A percentile compares a stretch with the other conserved stretches of the same genome.
Evolutionary conservation across 2,329 filamentous ascomycete genomes (phyloP).

Genomic region (Neofusicoccum sp.): DNA sequence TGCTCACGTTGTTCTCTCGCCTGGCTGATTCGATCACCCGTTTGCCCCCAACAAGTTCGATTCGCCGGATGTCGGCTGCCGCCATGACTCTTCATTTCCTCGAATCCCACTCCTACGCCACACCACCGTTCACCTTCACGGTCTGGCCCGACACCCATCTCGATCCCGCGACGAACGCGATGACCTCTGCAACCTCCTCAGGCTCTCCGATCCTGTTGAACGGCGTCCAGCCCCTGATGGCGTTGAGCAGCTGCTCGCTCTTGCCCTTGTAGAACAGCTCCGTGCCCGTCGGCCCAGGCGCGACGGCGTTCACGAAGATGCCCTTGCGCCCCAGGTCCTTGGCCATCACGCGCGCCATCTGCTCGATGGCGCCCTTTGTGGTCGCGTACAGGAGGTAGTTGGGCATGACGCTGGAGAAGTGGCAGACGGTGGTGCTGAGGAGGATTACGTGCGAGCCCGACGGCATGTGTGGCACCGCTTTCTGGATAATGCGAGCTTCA

Average conservation of each 20-base stretch:
- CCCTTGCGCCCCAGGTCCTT: slow-evolving; percentile 58
- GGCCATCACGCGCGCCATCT: slow-evolving; percentile 57
- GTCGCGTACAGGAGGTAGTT: slow-evolving; percentile 50
- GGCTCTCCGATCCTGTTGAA: slow-evolving; percentile 26
- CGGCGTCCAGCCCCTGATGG: not conserved
- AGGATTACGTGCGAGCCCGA: slow-evolving; percentile 35
- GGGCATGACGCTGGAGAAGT: slow-evolving; percentile 46
- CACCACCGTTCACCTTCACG: slow-evolving; percentile 33
- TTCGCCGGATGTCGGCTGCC: not conserved
- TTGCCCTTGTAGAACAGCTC: slow-evolving; percentile 43
- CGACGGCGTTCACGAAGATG: slow-evolving; percentile 56
- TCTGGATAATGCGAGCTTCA: slow-evolving; percentile 29
- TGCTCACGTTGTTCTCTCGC: not conserved
- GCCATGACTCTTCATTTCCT: slow-evolving; percentile 1
- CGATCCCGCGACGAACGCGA: slow-evolving; percentile 30
- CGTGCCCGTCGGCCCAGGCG: slow-evolving; percentile 59
- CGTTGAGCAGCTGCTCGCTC: slow-evolving; percentile 50
- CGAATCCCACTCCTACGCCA: slow-evolving; percentile 21
- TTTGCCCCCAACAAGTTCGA: slow-evolving; percentile 2
- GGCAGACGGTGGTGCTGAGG: slow-evolving; percentile 42
- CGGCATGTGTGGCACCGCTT: slow-evolving; percentile 55
- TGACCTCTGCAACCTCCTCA: slow-evolving; percentile 32
- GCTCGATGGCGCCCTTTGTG: slow-evolving; percentile 63
- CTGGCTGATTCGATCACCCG: slow-evolving; percentile 12
- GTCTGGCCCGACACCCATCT: slow-evolving; percentile 30